phyloP scores from a whole-genome alignment of 768 basidiomycete genomes.

The Suillus brevipes region DNA sequence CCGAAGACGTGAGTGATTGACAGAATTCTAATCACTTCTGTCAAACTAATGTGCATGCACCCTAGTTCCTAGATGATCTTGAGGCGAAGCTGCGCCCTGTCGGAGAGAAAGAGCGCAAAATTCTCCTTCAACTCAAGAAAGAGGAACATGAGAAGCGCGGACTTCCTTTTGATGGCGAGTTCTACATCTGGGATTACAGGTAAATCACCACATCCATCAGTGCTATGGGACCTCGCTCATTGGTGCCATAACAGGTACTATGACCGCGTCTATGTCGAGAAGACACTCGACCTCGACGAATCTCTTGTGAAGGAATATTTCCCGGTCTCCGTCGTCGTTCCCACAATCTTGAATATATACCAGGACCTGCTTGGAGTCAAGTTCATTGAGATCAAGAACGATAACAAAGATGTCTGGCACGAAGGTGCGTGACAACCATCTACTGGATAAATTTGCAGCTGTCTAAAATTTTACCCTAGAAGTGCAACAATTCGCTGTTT shows the following conservation, averaged over 20 bases:
- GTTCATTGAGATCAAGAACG: conserved; percentile 56
- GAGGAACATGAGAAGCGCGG: conserved; percentile 65
- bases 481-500: conserved; percentile 82
- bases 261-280: conserved; percentile 53
- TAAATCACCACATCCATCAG: conserved; percentile 45
- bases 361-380: conserved; percentile 77
- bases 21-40: background rate
- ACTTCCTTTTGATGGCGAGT: conserved; percentile 65
- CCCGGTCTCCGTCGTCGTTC: conserved; percentile 81
- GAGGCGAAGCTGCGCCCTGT: conserved; percentile 73
- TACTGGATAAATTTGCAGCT: background rate
- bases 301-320: conserved; percentile 85
- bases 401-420: conserved; percentile 74
- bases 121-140: conserved; percentile 71
- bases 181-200: conserved; percentile 86
- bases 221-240: background rate
- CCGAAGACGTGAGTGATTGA: conserved; percentile 47
- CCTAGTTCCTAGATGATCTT: conserved; percentile 76
- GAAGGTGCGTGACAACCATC: conserved; percentile 48
- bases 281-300: conserved; percentile 70
- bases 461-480: conserved; percentile 41
- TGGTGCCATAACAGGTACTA: conserved; percentile 26
- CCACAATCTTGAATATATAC: conserved; percentile 80
- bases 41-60: background rate
- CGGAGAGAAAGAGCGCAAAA: conserved; percentile 63